Conservation (phyloP, 2,329 filamentous ascomycete species). For the Coniella lustricola region DNA sequence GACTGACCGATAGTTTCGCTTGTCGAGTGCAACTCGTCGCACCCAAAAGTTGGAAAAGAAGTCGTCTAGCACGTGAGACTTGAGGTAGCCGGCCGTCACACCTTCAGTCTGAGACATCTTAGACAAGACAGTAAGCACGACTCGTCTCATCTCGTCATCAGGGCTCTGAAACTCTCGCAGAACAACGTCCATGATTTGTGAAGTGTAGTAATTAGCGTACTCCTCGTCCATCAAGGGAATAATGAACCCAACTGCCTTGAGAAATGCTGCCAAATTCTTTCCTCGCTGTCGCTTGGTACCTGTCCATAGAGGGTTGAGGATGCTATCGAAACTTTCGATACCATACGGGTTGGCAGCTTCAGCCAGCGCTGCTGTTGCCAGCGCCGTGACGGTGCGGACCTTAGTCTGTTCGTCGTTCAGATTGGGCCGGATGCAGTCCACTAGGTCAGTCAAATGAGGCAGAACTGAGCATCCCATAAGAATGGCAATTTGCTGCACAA, state of each 20-base stretch:
- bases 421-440: slow-evolving; percentile 93
- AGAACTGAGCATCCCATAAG: slow-evolving; percentile 96
- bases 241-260: slow-evolving; percentile 97
- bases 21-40: slow-evolving; percentile 90
- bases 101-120: slow-evolving; percentile 93
- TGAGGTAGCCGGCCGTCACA: slow-evolving; percentile 89
- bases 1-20: slow-evolving; percentile 95
- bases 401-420: slow-evolving; percentile 97
- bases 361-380: slow-evolving; percentile 89
- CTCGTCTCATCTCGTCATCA: slow-evolving; percentile 99
- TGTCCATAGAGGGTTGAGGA: slow-evolving; percentile 94
- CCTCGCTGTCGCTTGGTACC: slow-evolving; percentile 93
- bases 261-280: slow-evolving; percentile 88
- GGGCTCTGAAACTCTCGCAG: slow-evolving; percentile 93
- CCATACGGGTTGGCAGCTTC: slow-evolving; percentile 97
- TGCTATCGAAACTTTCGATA: slow-evolving; percentile 98
- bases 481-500: slow-evolving; percentile 97
- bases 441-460: slow-evolving; percentile 89
- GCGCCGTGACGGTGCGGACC: slow-evolving; percentile 88
- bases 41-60: slow-evolving; percentile 99
- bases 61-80: slow-evolving; percentile 88
- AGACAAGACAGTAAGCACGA: slow-evolving; percentile 93
- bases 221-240: slow-evolving; percentile 99
- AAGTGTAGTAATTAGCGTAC: slow-evolving; percentile 98
- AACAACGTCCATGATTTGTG: slow-evolving; percentile 97